phyloP scores from a whole-genome alignment of 305 asterid species.

The Ajuga reptans region DNA sequence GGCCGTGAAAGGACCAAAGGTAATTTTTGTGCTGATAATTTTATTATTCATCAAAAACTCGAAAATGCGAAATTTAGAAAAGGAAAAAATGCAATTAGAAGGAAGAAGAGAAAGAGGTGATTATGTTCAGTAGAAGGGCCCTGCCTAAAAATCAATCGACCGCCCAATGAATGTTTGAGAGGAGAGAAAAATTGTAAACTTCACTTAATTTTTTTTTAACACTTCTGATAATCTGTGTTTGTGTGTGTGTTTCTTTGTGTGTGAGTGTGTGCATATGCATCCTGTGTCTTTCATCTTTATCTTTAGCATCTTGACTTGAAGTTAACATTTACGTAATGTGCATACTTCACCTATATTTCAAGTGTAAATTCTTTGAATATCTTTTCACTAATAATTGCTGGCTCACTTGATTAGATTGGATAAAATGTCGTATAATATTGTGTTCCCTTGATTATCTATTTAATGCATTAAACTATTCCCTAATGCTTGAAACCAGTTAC shows the following conservation, averaged over 20 bases:
- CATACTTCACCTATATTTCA: background rate
- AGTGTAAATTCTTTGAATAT: background rate
- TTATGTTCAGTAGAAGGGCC: too few species aligned
- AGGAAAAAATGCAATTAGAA: too few species aligned
- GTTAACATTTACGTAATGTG: background rate
- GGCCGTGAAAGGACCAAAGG: conserved; percentile 95
- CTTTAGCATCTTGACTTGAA: conserved; percentile 1
- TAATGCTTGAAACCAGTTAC: conserved; percentile 1
- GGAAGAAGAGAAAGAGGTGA: too few species aligned
- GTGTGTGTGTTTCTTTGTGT: too few species aligned
- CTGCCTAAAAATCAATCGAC: too few species aligned
- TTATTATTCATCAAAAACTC: too few species aligned
- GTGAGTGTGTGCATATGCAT: too few species aligned
- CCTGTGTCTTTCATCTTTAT: background rate
- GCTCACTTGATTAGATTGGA: background rate
- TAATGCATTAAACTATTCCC: background rate
- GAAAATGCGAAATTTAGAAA: too few species aligned
- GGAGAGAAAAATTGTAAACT: too few species aligned
- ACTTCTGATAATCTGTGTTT: too few species aligned
- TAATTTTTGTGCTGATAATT: conserved; percentile 8
- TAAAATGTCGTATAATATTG: background rate
- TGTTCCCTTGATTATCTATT: background rate
- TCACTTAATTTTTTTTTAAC: too few species aligned
- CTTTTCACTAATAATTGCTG: background rate
- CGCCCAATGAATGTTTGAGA: too few species aligned